Conservation (phyloP, 2,329 filamentous ascomycete species). For the Harringtonia lauricola region DNA sequence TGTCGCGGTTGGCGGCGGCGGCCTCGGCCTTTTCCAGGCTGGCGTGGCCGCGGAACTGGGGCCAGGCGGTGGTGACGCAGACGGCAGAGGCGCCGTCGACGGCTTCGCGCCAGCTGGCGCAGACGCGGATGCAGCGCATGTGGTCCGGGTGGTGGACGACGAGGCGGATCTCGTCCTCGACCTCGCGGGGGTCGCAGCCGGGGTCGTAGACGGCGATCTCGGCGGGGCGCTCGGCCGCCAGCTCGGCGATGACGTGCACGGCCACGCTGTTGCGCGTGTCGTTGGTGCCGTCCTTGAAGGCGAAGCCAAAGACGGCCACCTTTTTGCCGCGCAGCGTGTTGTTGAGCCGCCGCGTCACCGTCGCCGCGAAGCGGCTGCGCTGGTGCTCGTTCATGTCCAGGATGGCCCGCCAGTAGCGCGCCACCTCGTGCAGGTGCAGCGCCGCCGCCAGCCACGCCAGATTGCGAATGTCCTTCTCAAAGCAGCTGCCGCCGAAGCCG, state of each 20-base stretch:
- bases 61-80: constrained; percentile 2
- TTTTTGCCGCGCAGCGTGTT: constrained; percentile 2
- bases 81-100: constrained; percentile 1
- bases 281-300: constrained; percentile 5
- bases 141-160: neutral
- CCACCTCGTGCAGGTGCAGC: constrained; percentile 1
- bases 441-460: neutral
- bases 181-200: neutral
- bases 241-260: constrained; percentile 2
- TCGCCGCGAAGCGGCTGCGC: neutral
- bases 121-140: neutral
- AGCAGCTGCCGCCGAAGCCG: constrained; percentile 4
- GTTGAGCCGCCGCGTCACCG: constrained; percentile 2
- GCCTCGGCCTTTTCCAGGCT: neutral
- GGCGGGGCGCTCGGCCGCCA: neutral
- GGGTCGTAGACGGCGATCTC: constrained; percentile 4
- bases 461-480: constrained; percentile 5
- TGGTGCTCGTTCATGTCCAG: constrained; percentile 3
- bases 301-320: constrained; percentile 2
- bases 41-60: neutral
- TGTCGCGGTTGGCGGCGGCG: neutral
- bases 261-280: constrained; percentile 5
- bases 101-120: neutral
- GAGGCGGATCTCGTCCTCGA: constrained; percentile 2
- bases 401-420: constrained; percentile 1